Evolutionary conservation across 768 basidiomycete genomes (phyloP), one percentile per base, ranked within the genome.

Genomic region (Termitomyces sp.): DNA sequence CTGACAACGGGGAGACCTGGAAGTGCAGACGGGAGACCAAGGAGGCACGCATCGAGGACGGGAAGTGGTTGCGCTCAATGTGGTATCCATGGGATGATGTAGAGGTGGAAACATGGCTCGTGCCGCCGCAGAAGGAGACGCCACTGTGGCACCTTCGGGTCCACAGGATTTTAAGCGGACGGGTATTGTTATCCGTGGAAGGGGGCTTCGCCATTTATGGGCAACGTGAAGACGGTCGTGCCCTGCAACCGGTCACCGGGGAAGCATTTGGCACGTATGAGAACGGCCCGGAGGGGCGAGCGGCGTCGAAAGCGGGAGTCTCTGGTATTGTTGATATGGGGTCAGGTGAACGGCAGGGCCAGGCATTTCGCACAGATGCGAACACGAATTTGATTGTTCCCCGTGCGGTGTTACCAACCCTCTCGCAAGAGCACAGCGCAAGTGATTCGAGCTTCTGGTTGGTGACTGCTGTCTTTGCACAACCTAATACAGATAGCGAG

Each of bases 51-150:
- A 73, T 85, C 47, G 79, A 83, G 71, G 67, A 70, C 35, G 71
- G 75, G 56, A 73, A 70, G 46, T 83, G 83, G 79, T 71, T 91
- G 42, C 73, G 81, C 52, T 82, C 84, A 43, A 81, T 81, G 75
- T 91, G 89, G 89, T 79, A 81, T 62, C 88, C 88, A 14, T 90
- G 86, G 86, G 73, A 74, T 41, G 87, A 82, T 66, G 86, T 88
- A 30, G 73, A 79, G 56, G 82, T 91, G 44, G 87, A 89, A 71
- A 90, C 88, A 23, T 87, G 83, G 84, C 76, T 89, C 16, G 72
- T 88, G 7, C 88, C 88, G 1, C 88, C 89, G 3, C 75, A 78
- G 39, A 55, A 64, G 16, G 79, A 72, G 5, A 73, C 81, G 7
- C 83, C 85, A 3, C 71, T 83, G 19, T 89, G 86, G 86, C 86